Base-by-base conservation (phyloP, 2,329 filamentous ascomycete genomes). In the Seiridium cupressi region DNA sequence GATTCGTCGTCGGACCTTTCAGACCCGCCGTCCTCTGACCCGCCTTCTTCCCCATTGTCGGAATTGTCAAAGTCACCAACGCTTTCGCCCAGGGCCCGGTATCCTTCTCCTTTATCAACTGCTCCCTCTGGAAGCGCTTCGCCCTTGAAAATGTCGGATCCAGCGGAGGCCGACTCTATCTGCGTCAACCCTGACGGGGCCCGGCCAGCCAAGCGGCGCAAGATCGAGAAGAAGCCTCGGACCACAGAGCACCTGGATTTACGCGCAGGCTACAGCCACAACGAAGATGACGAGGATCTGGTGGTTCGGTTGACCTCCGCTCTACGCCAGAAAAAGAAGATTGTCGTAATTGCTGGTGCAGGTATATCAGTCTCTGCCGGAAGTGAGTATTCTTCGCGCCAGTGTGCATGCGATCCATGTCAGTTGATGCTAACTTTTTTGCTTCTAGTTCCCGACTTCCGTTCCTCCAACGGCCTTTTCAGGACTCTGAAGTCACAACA, bases 331-430 rank as follows among this genome's bases (percentile, higher is more conserved):
- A 95, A 95, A 81, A 91, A 93, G 78, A 97, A 97, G 79, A 96
- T 99, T 72, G 92, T 99, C 40, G 92, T 98, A 56, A 91, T 99
- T 73, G 95, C 94, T 51, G 95, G 95, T 61, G 95, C 95, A 64
- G 95, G 95, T 63, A 99, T 99, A 69, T 98, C 95, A 44, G 95
- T 97, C 56, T 94, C 94, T 58, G 94, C 95, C 67, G 95, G 95
- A 83, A 72, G 89, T 86, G 67, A 63, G 70, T 51, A 62, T 57
- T 51, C 59, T 7, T 55, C 60, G 42, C 38, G 40, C 11, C 31
- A 60, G 13, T 31, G 31, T 53, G 49, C 5, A 31, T 53, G 9
- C 4, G 31, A 11, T 36, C 7, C 49, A 53, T 5, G 35, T n/a
- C 44, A 7, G 11, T 2, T 35, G 47, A 36, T 58, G 13, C 9